These are phyloP conservation scores for Fusarium sp. DNA, from an alignment of 2,329 filamentous ascomycete genomes.

Conservation along the genomic window DNA sequence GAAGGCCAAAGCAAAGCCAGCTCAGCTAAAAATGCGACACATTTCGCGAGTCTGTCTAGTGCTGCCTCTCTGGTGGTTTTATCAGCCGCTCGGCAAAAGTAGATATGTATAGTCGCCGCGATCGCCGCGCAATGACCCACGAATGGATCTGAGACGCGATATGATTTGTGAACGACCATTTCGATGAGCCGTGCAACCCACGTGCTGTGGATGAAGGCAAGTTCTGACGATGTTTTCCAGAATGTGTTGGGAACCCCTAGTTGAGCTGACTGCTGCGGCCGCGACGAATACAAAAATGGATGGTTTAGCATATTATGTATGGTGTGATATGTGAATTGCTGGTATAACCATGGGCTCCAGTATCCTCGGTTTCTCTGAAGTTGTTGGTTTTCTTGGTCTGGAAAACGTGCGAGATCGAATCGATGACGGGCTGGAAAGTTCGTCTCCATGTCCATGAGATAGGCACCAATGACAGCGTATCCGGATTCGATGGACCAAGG, in stretches of 20 bases:
- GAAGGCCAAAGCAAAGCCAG: background rate
- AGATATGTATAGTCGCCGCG: background rate
- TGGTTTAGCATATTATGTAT: constrained; percentile 5
- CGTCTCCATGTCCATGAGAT: constrained; percentile 2
- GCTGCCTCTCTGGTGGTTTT: background rate
- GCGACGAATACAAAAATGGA: background rate
- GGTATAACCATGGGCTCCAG: constrained; percentile 5
- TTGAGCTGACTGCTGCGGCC: background rate
- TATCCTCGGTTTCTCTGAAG: background rate
- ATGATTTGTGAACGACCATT: background rate
- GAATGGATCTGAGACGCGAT: background rate
- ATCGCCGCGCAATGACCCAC: background rate
- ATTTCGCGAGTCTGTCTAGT: background rate
- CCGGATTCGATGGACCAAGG: constrained; percentile 6
- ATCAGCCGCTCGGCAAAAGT: background rate
- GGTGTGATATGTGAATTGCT: constrained; percentile 1
- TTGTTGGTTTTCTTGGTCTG: background rate
- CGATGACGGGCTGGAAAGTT: background rate
- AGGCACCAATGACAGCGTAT: background rate
- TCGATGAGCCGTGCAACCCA: background rate
- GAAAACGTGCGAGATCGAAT: background rate
- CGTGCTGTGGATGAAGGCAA: background rate
- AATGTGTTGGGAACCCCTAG: background rate
- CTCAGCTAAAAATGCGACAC: background rate
- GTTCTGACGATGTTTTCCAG: background rate